Base-by-base conservation (phyloP, 768 basidiomycete genomes). In the Sarcomyxa edulis region DNA sequence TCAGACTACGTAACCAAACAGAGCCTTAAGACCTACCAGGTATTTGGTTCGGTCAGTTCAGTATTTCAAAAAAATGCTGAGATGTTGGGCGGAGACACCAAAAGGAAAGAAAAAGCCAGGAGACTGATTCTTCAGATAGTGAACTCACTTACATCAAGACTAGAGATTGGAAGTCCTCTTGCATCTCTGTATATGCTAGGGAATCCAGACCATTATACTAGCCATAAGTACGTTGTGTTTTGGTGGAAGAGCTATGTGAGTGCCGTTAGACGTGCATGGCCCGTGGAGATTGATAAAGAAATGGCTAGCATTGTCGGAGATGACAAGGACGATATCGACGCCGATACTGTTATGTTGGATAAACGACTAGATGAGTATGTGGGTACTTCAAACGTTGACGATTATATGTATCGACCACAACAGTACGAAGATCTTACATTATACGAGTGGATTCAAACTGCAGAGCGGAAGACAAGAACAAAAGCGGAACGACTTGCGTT, bases 1-100 rank as follows among this genome's bases (percentile, higher is more conserved):
- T 55, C 62, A 7, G 61, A 68, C 42, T 68, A 67, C 39, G 51
- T 67, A 5, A 61, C 61, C 1, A 68, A 69, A 40, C 22, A 44
- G 1, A 19, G 38, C 2, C 28, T 66, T 3, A 65, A 62, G 29
- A 66, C 61, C 2, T 36, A 64, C 46, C 33, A 19, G 18, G 51
- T 64, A 7, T 63, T 66, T 49, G 54, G 61, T 14, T 36, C 50
- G 9, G 46, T 62, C 7, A 31, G 36, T 4, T 37, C 21, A 8
- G 44, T 60, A 10, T 55, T 59, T 44, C 23, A 46, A 3, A 54
- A 38, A 30, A 49, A 51, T 32, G 9, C 32, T 23, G 50, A 59
- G 11, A 41, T 58, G 21, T 22, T 59, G 5, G 30, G 32, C 2
- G 42, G 42, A 5, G 12, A 22, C 4, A 11, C 28, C 19, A 12